Conservation (phyloP, 148 eudicot genomes). For the Beta vulgaris region DNA sequence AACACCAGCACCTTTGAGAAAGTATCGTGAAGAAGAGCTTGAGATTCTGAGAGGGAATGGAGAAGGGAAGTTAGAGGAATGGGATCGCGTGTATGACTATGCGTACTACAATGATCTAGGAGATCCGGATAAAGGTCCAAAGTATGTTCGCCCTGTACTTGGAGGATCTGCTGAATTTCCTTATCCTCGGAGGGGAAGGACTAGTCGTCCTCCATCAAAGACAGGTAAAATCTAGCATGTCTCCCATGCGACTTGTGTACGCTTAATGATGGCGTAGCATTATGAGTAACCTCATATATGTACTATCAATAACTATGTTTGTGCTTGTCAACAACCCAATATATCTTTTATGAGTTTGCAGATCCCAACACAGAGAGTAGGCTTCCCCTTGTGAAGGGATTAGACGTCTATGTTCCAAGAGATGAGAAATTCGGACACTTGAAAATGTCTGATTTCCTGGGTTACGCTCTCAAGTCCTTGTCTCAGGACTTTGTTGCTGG, state of each 20-base stretch:
- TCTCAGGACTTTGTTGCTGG: constrained; percentile 53
- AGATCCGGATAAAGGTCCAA: constrained; percentile 53
- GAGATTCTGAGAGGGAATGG: constrained; percentile 66
- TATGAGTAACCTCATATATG: no score
- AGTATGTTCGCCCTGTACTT: constrained; percentile 55
- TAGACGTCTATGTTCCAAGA: constrained; percentile 71
- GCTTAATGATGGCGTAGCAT: no score
- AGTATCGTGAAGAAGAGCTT: constrained; percentile 70
- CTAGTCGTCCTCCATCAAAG: constrained; percentile 54
- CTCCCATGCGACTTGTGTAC: no score
- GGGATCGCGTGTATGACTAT: constrained; percentile 91
- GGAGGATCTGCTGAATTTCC: constrained; percentile 74
- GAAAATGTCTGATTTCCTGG: constrained; percentile 61
- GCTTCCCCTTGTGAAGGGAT: constrained; percentile 46
- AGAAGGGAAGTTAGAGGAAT: constrained; percentile 64
- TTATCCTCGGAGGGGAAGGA: constrained; percentile 81
- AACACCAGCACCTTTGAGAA: constrained; percentile 50
- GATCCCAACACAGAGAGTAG: constrained; percentile 70
- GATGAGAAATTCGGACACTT: constrained; percentile 70
- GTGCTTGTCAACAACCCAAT: no score
- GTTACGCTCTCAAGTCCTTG: constrained; percentile 53
- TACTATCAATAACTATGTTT: no score
- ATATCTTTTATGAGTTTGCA: constrained; percentile 29
- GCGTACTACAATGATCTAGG: constrained; percentile 75
- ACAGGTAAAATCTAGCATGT: constrained; percentile 60